phyloP scores from a whole-genome alignment of 2,329 filamentous ascomycete genomes.

The Ampelomyces quisqualis region DNA sequence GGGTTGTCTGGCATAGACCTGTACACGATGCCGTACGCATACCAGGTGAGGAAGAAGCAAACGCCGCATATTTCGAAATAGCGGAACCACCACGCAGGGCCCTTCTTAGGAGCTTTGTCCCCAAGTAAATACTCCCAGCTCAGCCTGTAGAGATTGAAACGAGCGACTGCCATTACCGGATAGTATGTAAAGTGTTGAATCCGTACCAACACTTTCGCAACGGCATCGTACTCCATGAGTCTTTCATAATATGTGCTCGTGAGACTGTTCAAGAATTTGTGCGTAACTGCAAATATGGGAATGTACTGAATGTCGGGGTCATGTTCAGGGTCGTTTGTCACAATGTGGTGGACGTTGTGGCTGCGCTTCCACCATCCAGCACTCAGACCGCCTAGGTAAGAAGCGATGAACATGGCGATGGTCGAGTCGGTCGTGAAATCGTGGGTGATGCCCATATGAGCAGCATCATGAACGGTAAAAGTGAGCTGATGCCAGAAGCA shows the following conservation, averaged over 20 bases:
- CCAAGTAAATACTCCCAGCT: slow-evolving; percentile 66
- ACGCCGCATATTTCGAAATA: slow-evolving; percentile 66
- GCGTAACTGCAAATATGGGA: slow-evolving; percentile 67
- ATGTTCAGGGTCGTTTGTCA: slow-evolving; percentile 93
- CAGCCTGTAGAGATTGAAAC: slow-evolving; percentile 71
- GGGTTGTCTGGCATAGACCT: slow-evolving; percentile 59
- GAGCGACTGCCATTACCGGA: slow-evolving; percentile 64
- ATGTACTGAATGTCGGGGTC: slow-evolving; percentile 87
- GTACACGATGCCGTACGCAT: slow-evolving; percentile 66
- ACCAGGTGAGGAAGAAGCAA: slow-evolving; percentile 66
- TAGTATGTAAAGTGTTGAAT: slow-evolving; percentile 70
- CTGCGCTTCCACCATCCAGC: slow-evolving; percentile 96
- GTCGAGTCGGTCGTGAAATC: slow-evolving; percentile 78
- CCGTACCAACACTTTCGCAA: slow-evolving; percentile 60
- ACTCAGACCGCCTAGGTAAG: slow-evolving; percentile 85
- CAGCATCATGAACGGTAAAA: slow-evolving; percentile 91
- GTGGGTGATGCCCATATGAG: slow-evolving; percentile 97
- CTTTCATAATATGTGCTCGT: slow-evolving; percentile 67
- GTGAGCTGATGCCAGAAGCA: slow-evolving; percentile 91
- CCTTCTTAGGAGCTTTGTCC: slow-evolving; percentile 56
- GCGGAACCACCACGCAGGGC: slow-evolving; percentile 67
- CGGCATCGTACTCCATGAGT: slow-evolving; percentile 62
- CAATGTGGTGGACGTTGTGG: slow-evolving; percentile 95
- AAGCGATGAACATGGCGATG: slow-evolving; percentile 86
- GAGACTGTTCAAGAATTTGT: slow-evolving; percentile 65